These are phyloP conservation scores for Vanrija pseudolonga DNA, from an alignment of 1,284 basidiomycete species.

Conservation along the genomic window DNA sequence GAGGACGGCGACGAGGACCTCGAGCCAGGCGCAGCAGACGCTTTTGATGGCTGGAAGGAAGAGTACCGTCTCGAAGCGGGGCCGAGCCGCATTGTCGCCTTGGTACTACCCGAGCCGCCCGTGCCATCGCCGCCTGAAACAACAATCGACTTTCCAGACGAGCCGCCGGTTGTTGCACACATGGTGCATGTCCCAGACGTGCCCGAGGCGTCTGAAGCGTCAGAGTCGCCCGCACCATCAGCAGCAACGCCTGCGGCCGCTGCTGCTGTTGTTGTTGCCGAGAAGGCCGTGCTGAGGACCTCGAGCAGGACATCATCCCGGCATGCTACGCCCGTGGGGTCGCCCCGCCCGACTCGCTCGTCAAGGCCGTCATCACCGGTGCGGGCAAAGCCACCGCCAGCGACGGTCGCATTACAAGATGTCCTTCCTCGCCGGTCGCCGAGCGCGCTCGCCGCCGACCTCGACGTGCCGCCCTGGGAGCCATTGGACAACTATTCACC, in stretches of 20 bases:
- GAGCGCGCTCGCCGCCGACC: slow-evolving; percentile 5
- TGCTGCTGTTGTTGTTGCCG: too few relatives aligned
- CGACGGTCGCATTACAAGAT: slow-evolving; percentile 7
- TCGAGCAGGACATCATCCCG: too few relatives aligned
- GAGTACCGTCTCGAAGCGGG: slow-evolving; percentile 31
- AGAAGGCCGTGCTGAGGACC: too few relatives aligned
- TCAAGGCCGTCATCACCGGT: slow-evolving; percentile 4
- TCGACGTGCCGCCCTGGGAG: slow-evolving; percentile 34
- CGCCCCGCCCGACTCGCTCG: slow-evolving; percentile 2
- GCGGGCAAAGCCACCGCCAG: not conserved
- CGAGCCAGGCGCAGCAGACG: slow-evolving; percentile 15
- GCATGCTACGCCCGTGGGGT: not conserved
- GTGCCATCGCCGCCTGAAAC: slow-evolving; percentile 30
- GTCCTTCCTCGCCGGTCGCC: slow-evolving; percentile 7
- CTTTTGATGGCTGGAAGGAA: slow-evolving; percentile 31
- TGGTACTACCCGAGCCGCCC: slow-evolving; percentile 31
- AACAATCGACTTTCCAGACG: slow-evolving; percentile 37
- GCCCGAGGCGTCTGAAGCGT: too few relatives aligned
- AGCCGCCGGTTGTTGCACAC: slow-evolving; percentile 10
- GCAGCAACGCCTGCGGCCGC: too few relatives aligned
- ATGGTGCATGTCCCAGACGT: too few relatives aligned
- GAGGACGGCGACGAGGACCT: slow-evolving; percentile 11
- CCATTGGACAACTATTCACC: slow-evolving; percentile 38
- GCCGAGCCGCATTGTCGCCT: slow-evolving; percentile 22
- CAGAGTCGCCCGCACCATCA: too few relatives aligned